A percentile compares a stretch with the other conserved stretches of the same genome.
Conservation (phyloP, 345 rosid genomes). For the Barbarea vulgaris region DNA sequence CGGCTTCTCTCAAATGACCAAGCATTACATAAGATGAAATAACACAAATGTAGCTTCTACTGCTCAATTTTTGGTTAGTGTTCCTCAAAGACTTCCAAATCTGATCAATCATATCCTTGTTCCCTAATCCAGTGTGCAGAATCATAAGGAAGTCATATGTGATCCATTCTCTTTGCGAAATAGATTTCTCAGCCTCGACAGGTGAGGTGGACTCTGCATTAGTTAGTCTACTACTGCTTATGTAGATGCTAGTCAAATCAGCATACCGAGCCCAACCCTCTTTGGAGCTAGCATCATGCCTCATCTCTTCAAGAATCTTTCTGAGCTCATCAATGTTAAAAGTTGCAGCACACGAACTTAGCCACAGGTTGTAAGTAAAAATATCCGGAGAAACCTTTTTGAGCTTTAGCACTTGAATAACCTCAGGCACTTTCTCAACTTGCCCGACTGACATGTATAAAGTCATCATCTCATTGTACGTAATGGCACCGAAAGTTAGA, state of each 20-base stretch:
- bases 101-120: conserved; percentile 75
- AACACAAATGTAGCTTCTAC: conserved; percentile 75
- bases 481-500: conserved; percentile 59
- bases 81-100: conserved; percentile 86
- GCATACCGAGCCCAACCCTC: conserved; percentile 68
- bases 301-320: conserved; percentile 77
- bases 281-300: conserved; percentile 42
- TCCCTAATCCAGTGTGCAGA: conserved; percentile 70
- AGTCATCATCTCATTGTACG: conserved; percentile 95
- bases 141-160: conserved; percentile 85
- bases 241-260: conserved; percentile 55
- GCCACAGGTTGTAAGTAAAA: conserved; percentile 86
- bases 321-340: conserved; percentile 57
- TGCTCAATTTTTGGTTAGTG: conserved; percentile 86
- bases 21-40: conserved; percentile 77
- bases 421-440: conserved; percentile 70
- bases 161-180: conserved; percentile 87
- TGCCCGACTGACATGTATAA: conserved; percentile 85
- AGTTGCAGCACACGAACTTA: conserved; percentile 82
- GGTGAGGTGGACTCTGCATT: conserved; percentile 50
- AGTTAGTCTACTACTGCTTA: conserved; percentile 54
- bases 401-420: conserved; percentile 58
- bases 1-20: conserved; percentile 69
- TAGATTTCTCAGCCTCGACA: conserved; percentile 61
- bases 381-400: conserved; percentile 69